Conservation (phyloP, 2,329 filamentous ascomycete genomes). For the Penicillium sp. region DNA sequence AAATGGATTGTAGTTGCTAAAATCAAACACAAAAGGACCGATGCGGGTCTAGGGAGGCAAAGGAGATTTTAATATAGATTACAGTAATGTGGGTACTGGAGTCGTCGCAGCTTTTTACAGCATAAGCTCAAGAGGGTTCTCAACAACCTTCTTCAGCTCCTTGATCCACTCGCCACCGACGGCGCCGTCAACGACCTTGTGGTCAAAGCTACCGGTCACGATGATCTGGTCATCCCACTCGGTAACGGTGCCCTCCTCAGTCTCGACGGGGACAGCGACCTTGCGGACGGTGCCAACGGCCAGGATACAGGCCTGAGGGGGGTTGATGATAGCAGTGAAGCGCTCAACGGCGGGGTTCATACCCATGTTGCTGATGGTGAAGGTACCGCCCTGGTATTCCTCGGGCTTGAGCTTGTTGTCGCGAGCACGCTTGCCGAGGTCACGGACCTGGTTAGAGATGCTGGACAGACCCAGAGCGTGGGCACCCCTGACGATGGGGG, state of each 20-base stretch:
- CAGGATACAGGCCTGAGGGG: slow-evolving; percentile 91
- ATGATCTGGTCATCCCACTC: slow-evolving; percentile 98
- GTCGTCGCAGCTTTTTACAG: slow-evolving; percentile 57
- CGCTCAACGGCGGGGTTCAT: slow-evolving; percentile 97
- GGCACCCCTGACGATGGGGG: slow-evolving; percentile 90
- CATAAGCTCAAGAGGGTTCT: slow-evolving; percentile 94
- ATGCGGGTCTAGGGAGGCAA: slow-evolving; percentile 26
- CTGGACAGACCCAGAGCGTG: slow-evolving; percentile 81
- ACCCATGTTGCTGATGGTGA: slow-evolving; percentile 99
- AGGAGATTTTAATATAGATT: slow-evolving; percentile 41
- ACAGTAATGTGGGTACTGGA: slow-evolving; percentile 15
- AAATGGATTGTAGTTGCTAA: slow-evolving; percentile 34
- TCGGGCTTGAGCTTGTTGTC: slow-evolving; percentile 99
- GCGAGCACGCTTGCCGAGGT: slow-evolving; percentile 91
- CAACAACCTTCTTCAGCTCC: slow-evolving; percentile 94
- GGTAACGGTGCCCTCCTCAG: slow-evolving; percentile 75
- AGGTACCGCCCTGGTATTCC: slow-evolving; percentile 98
- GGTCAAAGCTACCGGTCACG: slow-evolving; percentile 94
- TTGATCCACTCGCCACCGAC: slow-evolving; percentile 95
- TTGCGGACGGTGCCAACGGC: slow-evolving; percentile 94
- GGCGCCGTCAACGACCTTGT: slow-evolving; percentile 97
- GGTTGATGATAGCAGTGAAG: slow-evolving; percentile 99
- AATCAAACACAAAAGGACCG: slow-evolving; percentile 30
- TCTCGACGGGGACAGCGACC: slow-evolving; percentile 84
- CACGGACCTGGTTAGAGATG: slow-evolving; percentile 89